Percentiles rank a stretch among this genome's conserved stretches.
Evolutionary conservation across 1,284 basidiomycete species (phyloP).

Genomic region (Apiotrichum montevideense): DNA sequence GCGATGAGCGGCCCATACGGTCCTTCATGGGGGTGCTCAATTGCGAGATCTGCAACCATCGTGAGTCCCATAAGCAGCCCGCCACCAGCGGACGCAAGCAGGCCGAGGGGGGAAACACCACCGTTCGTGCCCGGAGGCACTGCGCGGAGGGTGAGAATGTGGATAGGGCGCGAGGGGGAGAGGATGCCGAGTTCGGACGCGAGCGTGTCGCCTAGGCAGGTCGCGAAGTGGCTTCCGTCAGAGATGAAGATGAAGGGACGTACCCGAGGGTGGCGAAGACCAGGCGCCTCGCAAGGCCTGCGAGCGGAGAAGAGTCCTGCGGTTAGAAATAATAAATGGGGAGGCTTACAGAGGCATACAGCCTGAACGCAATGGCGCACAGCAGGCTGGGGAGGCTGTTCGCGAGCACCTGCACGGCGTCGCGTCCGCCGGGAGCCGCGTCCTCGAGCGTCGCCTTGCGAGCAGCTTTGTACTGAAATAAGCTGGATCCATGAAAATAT

Average conservation of each 20-base stretch:
- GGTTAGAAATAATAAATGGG: slow-evolving; percentile 16
- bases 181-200: slow-evolving; percentile 65
- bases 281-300: slow-evolving; percentile 9
- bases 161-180: slow-evolving; percentile 59
- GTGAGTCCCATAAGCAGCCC: slow-evolving; percentile 65
- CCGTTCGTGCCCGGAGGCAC: slow-evolving; percentile 92
- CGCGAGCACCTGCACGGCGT: slow-evolving; percentile 63
- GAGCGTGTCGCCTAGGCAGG: slow-evolving; percentile 32
- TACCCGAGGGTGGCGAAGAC: slow-evolving; percentile 18
- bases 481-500: no score
- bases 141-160: slow-evolving; percentile 63
- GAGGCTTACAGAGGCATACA: slow-evolving; percentile 31
- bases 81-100: slow-evolving; percentile 64
- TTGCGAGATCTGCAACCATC: slow-evolving; percentile 55
- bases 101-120: slow-evolving; percentile 69
- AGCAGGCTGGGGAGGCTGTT: slow-evolving; percentile 68
- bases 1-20: slow-evolving; percentile 39
- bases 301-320: slow-evolving; percentile 20
- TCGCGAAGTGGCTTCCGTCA: slow-evolving; percentile 24
- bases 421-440: slow-evolving; percentile 58
- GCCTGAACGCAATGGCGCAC: slow-evolving; percentile 61
- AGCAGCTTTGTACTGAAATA: slow-evolving; percentile 47
- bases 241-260: slow-evolving; percentile 9
- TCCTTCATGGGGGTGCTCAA: slow-evolving; percentile 56
- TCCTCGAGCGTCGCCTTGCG: slow-evolving; percentile 72